Evolutionary conservation across 2,329 filamentous ascomycete species (phyloP).

Genomic region (Neopestalotiopsis clavispora): DNA sequence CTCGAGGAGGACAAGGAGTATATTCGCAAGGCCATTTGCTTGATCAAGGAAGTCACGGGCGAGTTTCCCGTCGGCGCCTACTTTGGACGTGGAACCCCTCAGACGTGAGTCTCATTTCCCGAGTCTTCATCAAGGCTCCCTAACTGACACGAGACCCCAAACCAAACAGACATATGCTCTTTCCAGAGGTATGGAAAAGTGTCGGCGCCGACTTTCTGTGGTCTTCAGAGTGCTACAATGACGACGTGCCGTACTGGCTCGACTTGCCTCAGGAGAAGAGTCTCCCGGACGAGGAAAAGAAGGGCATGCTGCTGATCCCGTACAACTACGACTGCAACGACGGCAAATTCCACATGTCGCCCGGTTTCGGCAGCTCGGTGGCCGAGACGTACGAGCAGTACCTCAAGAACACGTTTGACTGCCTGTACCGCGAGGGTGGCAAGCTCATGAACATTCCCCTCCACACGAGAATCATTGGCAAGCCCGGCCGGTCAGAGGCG

Average conservation of each 20-base stretch:
- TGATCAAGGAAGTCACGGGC: slow-evolving; percentile 38
- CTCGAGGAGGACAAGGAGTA: slow-evolving; percentile 43
- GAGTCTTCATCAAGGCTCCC: background rate
- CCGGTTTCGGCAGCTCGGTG: slow-evolving; percentile 44
- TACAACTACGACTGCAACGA: slow-evolving; percentile 46
- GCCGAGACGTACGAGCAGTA: slow-evolving; percentile 44
- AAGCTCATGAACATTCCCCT: slow-evolving; percentile 49
- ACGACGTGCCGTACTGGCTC: slow-evolving; percentile 35
- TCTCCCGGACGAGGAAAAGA: slow-evolving; percentile 33
- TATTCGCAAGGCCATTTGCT: slow-evolving; percentile 41
- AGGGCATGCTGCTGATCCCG: slow-evolving; percentile 43
- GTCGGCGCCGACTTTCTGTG: slow-evolving; percentile 32
- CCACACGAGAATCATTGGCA: slow-evolving; percentile 45
- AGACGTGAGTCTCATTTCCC: slow-evolving; percentile 24
- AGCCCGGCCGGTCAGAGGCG: slow-evolving; percentile 43
- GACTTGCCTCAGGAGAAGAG: slow-evolving; percentile 34
- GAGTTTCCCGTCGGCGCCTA: slow-evolving; percentile 40
- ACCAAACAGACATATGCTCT: slow-evolving; percentile 21
- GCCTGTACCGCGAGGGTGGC: slow-evolving; percentile 44
- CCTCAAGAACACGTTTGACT: slow-evolving; percentile 46
- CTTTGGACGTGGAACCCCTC: slow-evolving; percentile 37
- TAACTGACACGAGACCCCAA: background rate
- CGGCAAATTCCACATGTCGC: slow-evolving; percentile 48
- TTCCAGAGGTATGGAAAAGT: slow-evolving; percentile 34
- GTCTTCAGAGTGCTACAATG: slow-evolving; percentile 35